Conservation (phyloP, 2,329 filamentous ascomycete species). For the Xylaria sp. region DNA sequence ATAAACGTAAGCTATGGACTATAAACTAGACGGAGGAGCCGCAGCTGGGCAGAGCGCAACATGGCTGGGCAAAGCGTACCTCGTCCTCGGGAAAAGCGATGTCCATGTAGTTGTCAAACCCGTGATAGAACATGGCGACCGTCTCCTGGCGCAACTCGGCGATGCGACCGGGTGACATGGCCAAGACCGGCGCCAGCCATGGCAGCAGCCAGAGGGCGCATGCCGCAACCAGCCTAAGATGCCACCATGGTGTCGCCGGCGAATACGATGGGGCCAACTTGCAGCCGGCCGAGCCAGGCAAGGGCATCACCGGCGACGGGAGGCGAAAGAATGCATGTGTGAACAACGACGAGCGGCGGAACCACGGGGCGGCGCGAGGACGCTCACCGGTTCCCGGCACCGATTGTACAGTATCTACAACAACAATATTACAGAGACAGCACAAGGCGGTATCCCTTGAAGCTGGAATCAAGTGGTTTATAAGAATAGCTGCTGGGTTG, state of each 20-base stretch:
- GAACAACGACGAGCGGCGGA: conserved; percentile 24
- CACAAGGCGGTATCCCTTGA: too few species aligned
- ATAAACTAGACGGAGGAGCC: conserved; percentile 32
- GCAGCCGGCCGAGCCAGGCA: conserved; percentile 52
- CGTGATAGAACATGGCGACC: conserved; percentile 93
- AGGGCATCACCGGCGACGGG: conserved; percentile 55
- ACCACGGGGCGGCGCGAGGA: conserved; percentile 16
- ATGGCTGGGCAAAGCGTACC: conserved; percentile 53
- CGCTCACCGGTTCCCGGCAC: conserved; percentile 32
- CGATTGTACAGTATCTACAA: background rate
- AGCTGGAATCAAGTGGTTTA: background rate
- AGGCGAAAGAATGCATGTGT: conserved; percentile 51
- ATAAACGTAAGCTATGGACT: conserved; percentile 39
- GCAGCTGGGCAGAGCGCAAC: background rate
- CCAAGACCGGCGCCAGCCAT: conserved; percentile 55
- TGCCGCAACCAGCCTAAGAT: conserved; percentile 44
- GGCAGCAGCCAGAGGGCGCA: conserved; percentile 49
- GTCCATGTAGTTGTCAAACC: conserved; percentile 93
- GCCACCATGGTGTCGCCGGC: conserved; percentile 36
- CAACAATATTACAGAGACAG: background rate
- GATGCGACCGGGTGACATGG: conserved; percentile 68
- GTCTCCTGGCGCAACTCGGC: conserved; percentile 68
- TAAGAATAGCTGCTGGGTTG: too few species aligned
- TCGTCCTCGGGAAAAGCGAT: conserved; percentile 97
- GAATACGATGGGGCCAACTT: conserved; percentile 44